A percentile compares a stretch with the other conserved stretches of the same genome.
Conservation (phyloP, 306 rosid genomes). For the Delonix regia region DNA sequence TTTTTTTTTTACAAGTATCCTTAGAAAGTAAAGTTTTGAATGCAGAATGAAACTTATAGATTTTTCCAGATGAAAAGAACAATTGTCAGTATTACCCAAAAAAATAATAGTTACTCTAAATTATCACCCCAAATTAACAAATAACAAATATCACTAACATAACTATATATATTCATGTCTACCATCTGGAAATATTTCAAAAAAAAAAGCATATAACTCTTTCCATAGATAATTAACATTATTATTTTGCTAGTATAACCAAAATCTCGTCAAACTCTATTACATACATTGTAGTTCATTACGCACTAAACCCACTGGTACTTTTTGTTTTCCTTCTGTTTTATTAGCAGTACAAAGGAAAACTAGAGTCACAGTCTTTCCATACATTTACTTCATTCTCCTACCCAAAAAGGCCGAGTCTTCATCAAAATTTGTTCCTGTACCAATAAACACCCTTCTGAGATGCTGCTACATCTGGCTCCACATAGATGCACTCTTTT, state of each 20-base stretch:
- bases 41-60: too few relatives aligned
- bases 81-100: too few relatives aligned
- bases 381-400: not conserved
- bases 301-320: not conserved
- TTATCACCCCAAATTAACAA: too few relatives aligned
- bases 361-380: not conserved
- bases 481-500: slow-evolving; percentile 75
- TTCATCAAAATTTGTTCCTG: slow-evolving; percentile 52
- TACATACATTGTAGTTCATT: not conserved
- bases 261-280: not conserved
- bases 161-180: not conserved
- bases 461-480: slow-evolving; percentile 49
- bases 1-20: too few relatives aligned
- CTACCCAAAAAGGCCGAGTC: not conserved
- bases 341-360: not conserved
- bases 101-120: too few relatives aligned
- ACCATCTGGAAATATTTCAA: not conserved
- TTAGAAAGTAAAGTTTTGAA: too few relatives aligned
- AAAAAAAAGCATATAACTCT: not conserved
- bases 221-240: not conserved
- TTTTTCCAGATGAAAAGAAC: too few relatives aligned
- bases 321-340: not conserved
- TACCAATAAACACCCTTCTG: slow-evolving; percentile 78
- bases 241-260: not conserved
- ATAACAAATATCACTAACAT: not conserved